A percentile compares a stretch with the other conserved stretches of the same genome.
Conservation (phyloP, 2,329 filamentous ascomycete genomes). For the Chaetomiaceae sp. region DNA sequence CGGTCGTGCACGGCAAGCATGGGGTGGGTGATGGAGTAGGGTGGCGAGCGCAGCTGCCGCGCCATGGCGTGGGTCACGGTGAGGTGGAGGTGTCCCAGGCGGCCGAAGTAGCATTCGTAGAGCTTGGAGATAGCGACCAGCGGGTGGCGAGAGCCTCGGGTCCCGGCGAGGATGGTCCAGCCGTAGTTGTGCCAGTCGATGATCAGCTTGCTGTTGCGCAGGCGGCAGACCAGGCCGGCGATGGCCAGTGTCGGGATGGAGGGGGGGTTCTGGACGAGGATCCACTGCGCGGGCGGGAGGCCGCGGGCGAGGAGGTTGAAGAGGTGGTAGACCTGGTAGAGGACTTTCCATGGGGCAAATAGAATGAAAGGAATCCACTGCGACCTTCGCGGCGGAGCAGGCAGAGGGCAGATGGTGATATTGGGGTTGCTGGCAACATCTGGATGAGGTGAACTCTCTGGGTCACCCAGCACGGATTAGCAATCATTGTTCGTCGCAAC, state of each 20-base stretch:
- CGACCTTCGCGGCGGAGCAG: slow-evolving; percentile 57
- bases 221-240: slow-evolving; percentile 62
- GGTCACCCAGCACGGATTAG: background rate
- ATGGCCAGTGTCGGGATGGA: slow-evolving; percentile 86
- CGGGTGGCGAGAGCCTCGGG: slow-evolving; percentile 53
- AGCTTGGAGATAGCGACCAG: slow-evolving; percentile 70
- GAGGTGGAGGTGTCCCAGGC: slow-evolving; percentile 66
- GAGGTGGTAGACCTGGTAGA: slow-evolving; percentile 72
- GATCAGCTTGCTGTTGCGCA: slow-evolving; percentile 75
- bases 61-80: slow-evolving; percentile 89
- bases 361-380: slow-evolving; percentile 70
- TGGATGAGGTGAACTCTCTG: slow-evolving; percentile 75
- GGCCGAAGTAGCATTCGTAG: slow-evolving; percentile 71
- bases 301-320: slow-evolving; percentile 67
- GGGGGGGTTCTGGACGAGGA: slow-evolving; percentile 88
- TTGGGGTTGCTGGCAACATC: slow-evolving; percentile 62
- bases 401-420: slow-evolving; percentile 66
- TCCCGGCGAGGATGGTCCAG: slow-evolving; percentile 77
- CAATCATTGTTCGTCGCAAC: too few relatives aligned
- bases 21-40: slow-evolving; percentile 59
- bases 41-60: slow-evolving; percentile 55
- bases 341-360: slow-evolving; percentile 73
- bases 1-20: slow-evolving; percentile 78
- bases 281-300: slow-evolving; percentile 70
- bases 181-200: slow-evolving; percentile 99